These are phyloP conservation scores for Eucalyptus lansdowneana DNA, from an alignment of 345 rosid species.

Conservation along the genomic window DNA sequence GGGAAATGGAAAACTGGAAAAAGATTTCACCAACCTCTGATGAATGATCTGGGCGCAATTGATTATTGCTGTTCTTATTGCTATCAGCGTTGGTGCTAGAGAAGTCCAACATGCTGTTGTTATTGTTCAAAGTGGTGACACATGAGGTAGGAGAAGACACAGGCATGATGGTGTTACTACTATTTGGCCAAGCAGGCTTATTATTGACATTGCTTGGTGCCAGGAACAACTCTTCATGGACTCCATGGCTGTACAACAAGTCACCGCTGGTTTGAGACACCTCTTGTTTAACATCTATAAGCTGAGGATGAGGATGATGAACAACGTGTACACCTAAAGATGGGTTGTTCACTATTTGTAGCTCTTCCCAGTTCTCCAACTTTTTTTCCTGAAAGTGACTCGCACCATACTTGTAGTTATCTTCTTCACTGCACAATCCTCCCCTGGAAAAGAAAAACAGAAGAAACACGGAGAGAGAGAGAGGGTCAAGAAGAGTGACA, in stretches of 20 bases:
- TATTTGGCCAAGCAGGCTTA: background rate
- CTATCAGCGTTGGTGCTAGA: slow-evolving; percentile 37
- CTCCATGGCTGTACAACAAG: slow-evolving; percentile 5
- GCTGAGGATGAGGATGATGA: slow-evolving; percentile 7
- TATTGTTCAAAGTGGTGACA: slow-evolving; percentile 44
- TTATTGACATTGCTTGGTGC: background rate
- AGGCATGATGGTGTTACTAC: background rate
- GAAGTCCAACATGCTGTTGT: slow-evolving; percentile 55
- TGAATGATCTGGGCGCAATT: slow-evolving; percentile 44
- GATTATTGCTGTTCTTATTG: background rate
- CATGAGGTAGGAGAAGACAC: slow-evolving; percentile 64
- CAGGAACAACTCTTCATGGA: slow-evolving; percentile 10
- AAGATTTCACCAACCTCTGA: slow-evolving; percentile 30
- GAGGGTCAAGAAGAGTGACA: background rate
- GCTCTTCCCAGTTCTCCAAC: slow-evolving; percentile 37
- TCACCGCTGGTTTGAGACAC: background rate
- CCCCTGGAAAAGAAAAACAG: slow-evolving; percentile 25
- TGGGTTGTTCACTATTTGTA: background rate
- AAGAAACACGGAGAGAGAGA: background rate
- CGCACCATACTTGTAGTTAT: slow-evolving; percentile 5
- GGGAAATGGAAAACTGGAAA: background rate
- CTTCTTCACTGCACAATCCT: slow-evolving; percentile 66
- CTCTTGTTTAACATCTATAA: slow-evolving; percentile 31
- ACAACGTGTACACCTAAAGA: background rate
- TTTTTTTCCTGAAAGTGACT: slow-evolving; percentile 31